These are phyloP conservation scores for Plasmodium cynomolgi DNA, from an alignment of 169 alveolate species.

Conservation along the genomic window DNA sequence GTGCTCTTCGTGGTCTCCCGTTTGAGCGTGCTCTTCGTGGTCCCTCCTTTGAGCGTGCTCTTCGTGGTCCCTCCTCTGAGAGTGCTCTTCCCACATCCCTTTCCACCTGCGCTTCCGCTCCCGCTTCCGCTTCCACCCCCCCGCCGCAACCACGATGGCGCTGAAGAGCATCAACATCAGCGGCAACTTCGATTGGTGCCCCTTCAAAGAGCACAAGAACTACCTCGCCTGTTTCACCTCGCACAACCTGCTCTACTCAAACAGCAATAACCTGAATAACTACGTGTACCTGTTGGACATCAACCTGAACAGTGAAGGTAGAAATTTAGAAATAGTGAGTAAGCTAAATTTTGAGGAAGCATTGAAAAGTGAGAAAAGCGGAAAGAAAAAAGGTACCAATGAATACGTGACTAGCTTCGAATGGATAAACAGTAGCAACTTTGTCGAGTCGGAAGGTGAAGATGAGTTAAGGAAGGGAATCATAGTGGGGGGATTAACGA, in stretches of 20 bases:
- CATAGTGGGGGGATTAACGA: constrained; percentile 68
- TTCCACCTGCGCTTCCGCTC: no score
- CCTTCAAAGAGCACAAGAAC: constrained; percentile 68
- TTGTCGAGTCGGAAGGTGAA: constrained; percentile 29
- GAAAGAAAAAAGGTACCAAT: constrained; percentile 2
- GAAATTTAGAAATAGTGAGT: constrained; percentile 58
- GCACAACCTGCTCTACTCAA: constrained; percentile 58
- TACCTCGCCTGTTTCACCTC: constrained; percentile 58
- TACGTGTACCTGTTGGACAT: constrained; percentile 66
- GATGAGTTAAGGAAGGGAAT: constrained; percentile 53
- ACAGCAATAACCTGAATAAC: constrained; percentile 31
- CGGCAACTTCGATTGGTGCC: constrained; percentile 76
- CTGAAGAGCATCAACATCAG: constrained; percentile 68
- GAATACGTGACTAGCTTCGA: constrained; percentile 72
- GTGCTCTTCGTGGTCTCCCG: no score
- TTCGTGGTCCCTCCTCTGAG: no score
- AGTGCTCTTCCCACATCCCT: no score
- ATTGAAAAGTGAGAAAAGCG: constrained; percentile 10
- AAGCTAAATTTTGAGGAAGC: constrained; percentile 71
- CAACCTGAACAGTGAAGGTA: constrained; percentile 30
- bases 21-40: no score
- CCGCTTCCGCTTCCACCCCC: background rate
- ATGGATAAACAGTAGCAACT: constrained; percentile 53
- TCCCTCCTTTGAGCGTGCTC: no score
- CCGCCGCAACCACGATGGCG: constrained; percentile 19